phyloP scores from a whole-genome alignment of 805 yeast genomes.

The Starmerella vaccinii region DNA sequence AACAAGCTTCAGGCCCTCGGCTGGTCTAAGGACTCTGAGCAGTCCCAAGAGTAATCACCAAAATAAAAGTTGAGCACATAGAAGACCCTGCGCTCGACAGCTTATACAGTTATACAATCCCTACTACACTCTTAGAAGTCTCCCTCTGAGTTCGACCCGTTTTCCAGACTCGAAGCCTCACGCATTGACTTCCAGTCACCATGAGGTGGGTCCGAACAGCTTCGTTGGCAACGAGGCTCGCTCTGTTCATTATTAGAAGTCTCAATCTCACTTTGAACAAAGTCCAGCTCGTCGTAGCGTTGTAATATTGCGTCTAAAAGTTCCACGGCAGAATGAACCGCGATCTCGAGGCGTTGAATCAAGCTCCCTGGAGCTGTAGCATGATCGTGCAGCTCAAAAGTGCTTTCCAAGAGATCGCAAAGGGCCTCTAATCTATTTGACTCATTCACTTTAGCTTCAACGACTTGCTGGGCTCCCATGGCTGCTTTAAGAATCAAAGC shows the following conservation, averaged over 20 bases:
- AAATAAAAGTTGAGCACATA: not conserved
- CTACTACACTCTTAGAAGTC: not conserved
- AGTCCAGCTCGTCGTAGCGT: not conserved
- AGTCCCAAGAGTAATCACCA: not conserved
- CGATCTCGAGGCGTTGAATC: not conserved
- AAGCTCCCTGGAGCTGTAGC: not conserved
- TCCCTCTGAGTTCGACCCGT: too few species aligned
- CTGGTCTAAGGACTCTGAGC: slow-evolving; percentile 36
- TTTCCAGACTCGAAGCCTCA: too few species aligned
- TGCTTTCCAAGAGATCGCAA: not conserved
- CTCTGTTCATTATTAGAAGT: not conserved
- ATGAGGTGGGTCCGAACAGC: too few species aligned
- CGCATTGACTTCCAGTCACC: too few species aligned
- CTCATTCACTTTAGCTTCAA: not conserved
- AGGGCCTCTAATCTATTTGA: not conserved
- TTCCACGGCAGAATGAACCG: not conserved
- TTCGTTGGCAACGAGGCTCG: too few species aligned
- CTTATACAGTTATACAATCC: not conserved
- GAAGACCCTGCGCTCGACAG: not conserved
- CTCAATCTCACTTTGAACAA: not conserved
- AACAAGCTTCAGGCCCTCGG: slow-evolving; percentile 67
- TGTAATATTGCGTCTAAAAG: not conserved
- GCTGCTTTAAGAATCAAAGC: not conserved
- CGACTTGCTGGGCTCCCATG: not conserved
- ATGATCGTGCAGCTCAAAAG: not conserved